Percentiles rank a stretch among this genome's conserved stretches.
Evolutionary conservation across 208 protist genomes (phyloP).

Genomic region (Wallacemonas collosoma): DNA sequence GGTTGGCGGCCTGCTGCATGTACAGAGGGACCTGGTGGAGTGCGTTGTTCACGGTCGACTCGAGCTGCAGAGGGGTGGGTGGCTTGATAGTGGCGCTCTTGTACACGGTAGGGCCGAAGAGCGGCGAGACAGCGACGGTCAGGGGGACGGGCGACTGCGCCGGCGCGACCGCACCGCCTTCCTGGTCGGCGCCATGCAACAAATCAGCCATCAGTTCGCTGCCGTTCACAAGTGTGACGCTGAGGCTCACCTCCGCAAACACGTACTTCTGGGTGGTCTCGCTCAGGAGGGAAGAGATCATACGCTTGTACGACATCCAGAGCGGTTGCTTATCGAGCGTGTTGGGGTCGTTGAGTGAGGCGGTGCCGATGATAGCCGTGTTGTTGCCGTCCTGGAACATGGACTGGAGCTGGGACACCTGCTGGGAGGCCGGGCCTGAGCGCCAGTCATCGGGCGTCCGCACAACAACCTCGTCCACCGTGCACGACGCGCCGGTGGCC

Average conservation of each 20-base stretch:
- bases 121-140: slow-evolving; percentile 53
- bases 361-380: slow-evolving; percentile 53
- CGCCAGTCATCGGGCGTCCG: slow-evolving; percentile 46
- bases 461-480: slow-evolving; percentile 49
- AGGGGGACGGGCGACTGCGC: slow-evolving; percentile 33
- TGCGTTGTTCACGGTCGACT: slow-evolving; percentile 53
- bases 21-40: slow-evolving; percentile 44
- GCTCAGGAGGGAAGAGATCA: slow-evolving; percentile 54
- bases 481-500: slow-evolving; percentile 19
- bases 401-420: slow-evolving; percentile 42
- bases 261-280: slow-evolving; percentile 47
- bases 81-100: slow-evolving; percentile 55
- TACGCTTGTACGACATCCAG: slow-evolving; percentile 66
- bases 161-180: slow-evolving; percentile 12
- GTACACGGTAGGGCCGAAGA: slow-evolving; percentile 65
- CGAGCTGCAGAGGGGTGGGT: slow-evolving; percentile 44
- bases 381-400: slow-evolving; percentile 70
- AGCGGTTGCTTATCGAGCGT: slow-evolving; percentile 57
- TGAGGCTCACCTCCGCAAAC: slow-evolving; percentile 54
- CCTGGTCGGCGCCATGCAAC: slow-evolving; percentile 25
- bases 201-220: slow-evolving; percentile 48
- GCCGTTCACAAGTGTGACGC: slow-evolving; percentile 40
- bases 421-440: slow-evolving; percentile 26
- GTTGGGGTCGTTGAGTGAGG: slow-evolving; percentile 40
- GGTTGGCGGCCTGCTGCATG: slow-evolving; percentile 29